Percentiles rank a stretch among this genome's conserved stretches.
Conservation (phyloP, 179 eudicot genomes). For the Beta lomatogona region DNA sequence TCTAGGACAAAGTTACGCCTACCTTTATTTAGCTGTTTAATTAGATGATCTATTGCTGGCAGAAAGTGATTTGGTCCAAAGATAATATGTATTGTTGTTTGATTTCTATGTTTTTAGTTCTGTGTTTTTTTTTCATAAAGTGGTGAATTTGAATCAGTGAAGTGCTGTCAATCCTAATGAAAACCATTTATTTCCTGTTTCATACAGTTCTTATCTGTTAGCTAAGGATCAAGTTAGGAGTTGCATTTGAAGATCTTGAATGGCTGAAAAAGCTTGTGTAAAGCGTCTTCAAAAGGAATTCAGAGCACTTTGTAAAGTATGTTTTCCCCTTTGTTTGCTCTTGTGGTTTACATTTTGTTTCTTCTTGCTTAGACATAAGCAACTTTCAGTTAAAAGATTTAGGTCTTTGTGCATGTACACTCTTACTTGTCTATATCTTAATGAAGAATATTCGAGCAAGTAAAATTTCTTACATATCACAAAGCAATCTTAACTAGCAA, state of each 20-base stretch:
- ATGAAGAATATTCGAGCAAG: not conserved
- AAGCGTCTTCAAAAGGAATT: slow-evolving; percentile 96
- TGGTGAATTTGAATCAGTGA: not conserved
- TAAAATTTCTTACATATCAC: not conserved
- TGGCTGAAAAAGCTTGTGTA: slow-evolving; percentile 96
- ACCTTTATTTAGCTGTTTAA: not conserved
- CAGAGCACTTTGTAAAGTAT: slow-evolving; percentile 87
- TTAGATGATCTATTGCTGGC: not conserved
- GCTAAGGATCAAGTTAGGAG: slow-evolving; percentile 28
- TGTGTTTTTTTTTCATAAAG: not conserved
- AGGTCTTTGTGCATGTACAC: not conserved
- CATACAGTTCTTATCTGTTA: slow-evolving; percentile 14
- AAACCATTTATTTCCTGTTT: not conserved
- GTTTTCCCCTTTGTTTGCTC: slow-evolving; percentile 17
- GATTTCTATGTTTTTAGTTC: not conserved
- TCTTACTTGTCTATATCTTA: not conserved
- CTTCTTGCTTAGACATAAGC: not conserved
- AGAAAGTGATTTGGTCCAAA: not conserved
- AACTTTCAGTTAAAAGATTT: not conserved
- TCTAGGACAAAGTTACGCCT: not conserved
- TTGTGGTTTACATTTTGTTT: not conserved
- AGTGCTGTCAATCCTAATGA: not conserved
- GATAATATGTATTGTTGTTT: not conserved
- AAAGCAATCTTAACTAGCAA: not conserved
- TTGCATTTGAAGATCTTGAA: slow-evolving; percentile 37